Percentiles rank a stretch among this genome's conserved stretches.
Conservation (phyloP, 441 rosid species). For the Bruguiera hainesii region DNA sequence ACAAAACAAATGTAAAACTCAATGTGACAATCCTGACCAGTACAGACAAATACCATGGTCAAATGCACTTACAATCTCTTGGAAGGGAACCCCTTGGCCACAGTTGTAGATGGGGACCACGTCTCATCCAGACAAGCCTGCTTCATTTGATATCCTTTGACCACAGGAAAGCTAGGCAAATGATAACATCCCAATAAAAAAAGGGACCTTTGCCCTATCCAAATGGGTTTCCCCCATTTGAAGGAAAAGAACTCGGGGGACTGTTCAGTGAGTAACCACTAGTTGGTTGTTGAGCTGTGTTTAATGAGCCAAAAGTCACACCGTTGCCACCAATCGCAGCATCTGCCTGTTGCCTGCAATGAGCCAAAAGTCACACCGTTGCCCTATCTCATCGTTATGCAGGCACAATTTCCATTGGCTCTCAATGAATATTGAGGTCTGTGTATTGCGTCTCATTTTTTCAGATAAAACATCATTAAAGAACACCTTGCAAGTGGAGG, state of each 20-base stretch:
- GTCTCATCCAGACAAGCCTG: neutral
- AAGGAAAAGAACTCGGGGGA: slow-evolving; percentile 32
- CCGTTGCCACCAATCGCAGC: slow-evolving; percentile 27
- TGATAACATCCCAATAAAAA: neutral
- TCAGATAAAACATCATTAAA: no score
- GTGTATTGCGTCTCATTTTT: no score
- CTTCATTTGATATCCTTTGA: slow-evolving; percentile 5
- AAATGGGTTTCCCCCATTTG: slow-evolving; percentile 55
- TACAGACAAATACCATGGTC: neutral
- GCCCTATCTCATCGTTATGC: slow-evolving; percentile 3
- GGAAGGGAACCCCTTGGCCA: neutral
- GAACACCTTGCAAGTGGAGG: no score
- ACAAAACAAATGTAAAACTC: neutral
- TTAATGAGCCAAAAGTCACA: slow-evolving; percentile 19
- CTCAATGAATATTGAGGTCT: no score
- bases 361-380: slow-evolving; percentile 24
- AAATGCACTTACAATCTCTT: neutral
- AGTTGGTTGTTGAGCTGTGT: slow-evolving; percentile 29
- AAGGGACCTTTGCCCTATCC: slow-evolving; percentile 24
- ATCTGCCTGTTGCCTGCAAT: slow-evolving; percentile 38
- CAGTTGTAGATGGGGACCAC: neutral
- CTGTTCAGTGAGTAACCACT: slow-evolving; percentile 31
- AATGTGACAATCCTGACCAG: neutral
- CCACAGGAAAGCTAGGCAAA: neutral
- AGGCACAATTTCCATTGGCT: neutral